Percentiles rank a stretch among this genome's conserved stretches.
Conservation (phyloP, 345 rosid species). For the Populus deltoides region DNA sequence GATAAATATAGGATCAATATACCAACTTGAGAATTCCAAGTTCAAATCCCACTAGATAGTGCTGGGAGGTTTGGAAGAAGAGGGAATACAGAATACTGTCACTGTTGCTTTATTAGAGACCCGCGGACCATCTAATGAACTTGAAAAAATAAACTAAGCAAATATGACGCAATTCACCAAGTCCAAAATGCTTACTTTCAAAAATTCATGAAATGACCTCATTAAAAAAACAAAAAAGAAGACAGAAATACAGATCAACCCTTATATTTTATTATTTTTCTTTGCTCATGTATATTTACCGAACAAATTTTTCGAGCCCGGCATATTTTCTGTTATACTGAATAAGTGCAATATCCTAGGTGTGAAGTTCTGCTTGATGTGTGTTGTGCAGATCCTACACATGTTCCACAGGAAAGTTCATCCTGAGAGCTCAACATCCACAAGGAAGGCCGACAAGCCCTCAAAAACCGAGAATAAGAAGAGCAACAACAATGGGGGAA, state of each 20-base stretch:
- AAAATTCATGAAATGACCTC: not conserved
- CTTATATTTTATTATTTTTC: not conserved
- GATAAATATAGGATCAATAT: not conserved
- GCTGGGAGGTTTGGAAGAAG: not conserved
- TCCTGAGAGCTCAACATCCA: slow-evolving; percentile 56
- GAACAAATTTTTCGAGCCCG: not conserved
- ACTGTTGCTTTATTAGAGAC: not conserved
- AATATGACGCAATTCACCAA: not conserved
- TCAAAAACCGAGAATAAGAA: slow-evolving; percentile 41
- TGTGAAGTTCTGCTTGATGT: slow-evolving; percentile 6
- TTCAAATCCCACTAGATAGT: not conserved
- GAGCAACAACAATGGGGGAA: slow-evolving; percentile 23
- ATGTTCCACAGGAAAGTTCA: slow-evolving; percentile 82
- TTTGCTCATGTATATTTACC: not conserved
- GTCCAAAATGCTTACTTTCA: not conserved
- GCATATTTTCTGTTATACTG: not conserved
- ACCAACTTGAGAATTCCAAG: not conserved
- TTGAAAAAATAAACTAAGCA: not conserved
- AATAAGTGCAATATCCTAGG: not conserved
- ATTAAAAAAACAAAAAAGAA: not conserved
- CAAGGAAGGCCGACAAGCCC: slow-evolving; percentile 35
- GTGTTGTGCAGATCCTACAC: slow-evolving; percentile 52
- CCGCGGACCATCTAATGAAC: not conserved
- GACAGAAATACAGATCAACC: not conserved
- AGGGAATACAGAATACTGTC: not conserved